Evolutionary conservation across 1,284 basidiomycete species (phyloP).

Genomic region (Tylopilus sp.): DNA sequence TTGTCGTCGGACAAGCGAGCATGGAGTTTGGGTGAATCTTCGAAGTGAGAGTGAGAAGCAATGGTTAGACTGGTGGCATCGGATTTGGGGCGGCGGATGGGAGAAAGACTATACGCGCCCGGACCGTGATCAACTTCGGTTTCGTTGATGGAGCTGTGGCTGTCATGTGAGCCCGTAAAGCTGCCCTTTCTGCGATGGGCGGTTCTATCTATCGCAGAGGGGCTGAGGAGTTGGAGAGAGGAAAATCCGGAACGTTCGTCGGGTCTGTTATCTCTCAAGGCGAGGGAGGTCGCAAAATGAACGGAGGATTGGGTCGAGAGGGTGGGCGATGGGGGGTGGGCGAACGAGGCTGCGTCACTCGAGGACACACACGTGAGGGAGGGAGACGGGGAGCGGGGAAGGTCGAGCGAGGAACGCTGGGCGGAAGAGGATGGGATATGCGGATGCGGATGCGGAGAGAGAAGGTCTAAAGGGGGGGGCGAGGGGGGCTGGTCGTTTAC

Average conservation of each 20-base stretch:
- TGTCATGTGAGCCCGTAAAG: slow-evolving; percentile 34
- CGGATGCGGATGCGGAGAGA: slow-evolving; percentile 20
- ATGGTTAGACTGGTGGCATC: slow-evolving; percentile 37
- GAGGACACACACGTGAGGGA: slow-evolving; percentile 39
- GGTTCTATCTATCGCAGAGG: slow-evolving; percentile 29
- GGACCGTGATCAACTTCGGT: slow-evolving; percentile 31
- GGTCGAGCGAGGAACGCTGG: slow-evolving; percentile 24
- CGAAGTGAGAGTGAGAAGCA: slow-evolving; percentile 38
- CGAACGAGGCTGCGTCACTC: slow-evolving; percentile 37
- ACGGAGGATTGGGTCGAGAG: slow-evolving; percentile 61
- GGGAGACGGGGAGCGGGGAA: slow-evolving; percentile 28
- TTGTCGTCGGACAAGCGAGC: slow-evolving; percentile 3
- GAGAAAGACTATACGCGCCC: slow-evolving; percentile 7
- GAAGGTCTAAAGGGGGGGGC: slow-evolving; percentile 9
- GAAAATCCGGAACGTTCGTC: slow-evolving; percentile 53
- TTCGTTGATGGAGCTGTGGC: slow-evolving; percentile 36
- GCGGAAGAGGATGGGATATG: neutral
- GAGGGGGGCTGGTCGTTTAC: slow-evolving; percentile 2
- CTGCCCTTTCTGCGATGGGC: slow-evolving; percentile 51
- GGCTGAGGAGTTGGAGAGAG: slow-evolving; percentile 54
- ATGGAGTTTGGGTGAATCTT: slow-evolving; percentile 27
- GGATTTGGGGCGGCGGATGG: slow-evolving; percentile 38
- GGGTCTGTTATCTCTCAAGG: slow-evolving; percentile 69
- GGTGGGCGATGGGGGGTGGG: slow-evolving; percentile 66
- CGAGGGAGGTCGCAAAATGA: slow-evolving; percentile 56